Evolutionary conservation across 768 basidiomycete species (phyloP).

Genomic region (Pleurotus djamor): DNA sequence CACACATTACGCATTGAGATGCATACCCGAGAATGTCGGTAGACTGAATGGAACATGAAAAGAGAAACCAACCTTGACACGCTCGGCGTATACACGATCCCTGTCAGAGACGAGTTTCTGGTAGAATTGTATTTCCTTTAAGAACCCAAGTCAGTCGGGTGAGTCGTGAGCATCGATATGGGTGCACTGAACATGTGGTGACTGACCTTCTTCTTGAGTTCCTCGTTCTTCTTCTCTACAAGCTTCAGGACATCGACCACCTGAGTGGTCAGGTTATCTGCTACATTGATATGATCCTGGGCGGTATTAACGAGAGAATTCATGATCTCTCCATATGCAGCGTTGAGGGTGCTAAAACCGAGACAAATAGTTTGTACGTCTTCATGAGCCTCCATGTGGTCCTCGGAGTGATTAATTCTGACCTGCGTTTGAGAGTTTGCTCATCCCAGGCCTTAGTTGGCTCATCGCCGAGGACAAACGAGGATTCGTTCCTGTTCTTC

Average conservation of each 20-base stretch:
- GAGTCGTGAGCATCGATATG: too few relatives aligned
- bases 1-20: background rate
- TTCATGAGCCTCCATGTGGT: too few relatives aligned
- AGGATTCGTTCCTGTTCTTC: conserved; percentile 55
- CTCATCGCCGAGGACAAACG: conserved; percentile 62
- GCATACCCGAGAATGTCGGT: conserved; percentile 8
- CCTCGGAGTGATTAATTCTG: conserved; percentile 5
- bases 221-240: conserved; percentile 62
- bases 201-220: conserved; percentile 64
- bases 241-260: conserved; percentile 62
- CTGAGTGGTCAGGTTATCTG: conserved; percentile 57
- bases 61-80: conserved; percentile 54
- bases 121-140: conserved; percentile 49
- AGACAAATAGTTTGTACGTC: too few relatives aligned
- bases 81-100: conserved; percentile 65
- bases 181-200: background rate
- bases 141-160: too few relatives aligned
- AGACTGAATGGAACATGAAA: background rate
- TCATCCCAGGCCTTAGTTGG: conserved; percentile 65
- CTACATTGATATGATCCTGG: conserved; percentile 67
- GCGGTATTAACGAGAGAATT: conserved; percentile 55
- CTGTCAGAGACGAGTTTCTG: conserved; percentile 70
- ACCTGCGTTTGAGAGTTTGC: conserved; percentile 56
- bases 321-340: conserved; percentile 69
- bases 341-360: conserved; percentile 59